A percentile compares a stretch with the other conserved stretches of the same genome.
phyloP scores from a whole-genome alignment of 805 yeast genomes.

The Lipomyces kockii region DNA sequence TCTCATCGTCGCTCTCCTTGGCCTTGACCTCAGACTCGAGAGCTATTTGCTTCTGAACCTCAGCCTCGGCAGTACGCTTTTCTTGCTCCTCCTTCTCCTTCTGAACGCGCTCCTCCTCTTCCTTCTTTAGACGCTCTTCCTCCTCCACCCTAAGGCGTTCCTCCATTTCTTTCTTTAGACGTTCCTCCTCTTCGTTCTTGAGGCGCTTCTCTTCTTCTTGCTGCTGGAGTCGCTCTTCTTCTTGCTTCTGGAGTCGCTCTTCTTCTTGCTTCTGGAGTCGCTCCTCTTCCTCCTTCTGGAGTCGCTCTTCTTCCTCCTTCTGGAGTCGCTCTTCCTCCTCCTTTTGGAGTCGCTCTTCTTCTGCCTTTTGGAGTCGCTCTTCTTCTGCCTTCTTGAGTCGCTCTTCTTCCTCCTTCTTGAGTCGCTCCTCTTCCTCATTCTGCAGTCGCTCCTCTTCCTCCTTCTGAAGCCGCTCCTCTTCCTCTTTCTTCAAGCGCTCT shows the following conservation, averaged over 20 bases:
- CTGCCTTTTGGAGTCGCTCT: constrained; percentile 9
- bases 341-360: constrained; percentile 17
- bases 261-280: too few species aligned
- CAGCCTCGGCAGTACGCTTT: constrained; percentile 9
- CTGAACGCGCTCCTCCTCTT: background rate
- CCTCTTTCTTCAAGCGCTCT: constrained; percentile 18
- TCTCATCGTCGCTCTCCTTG: constrained; percentile 22
- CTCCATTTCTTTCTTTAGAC: constrained; percentile 12
- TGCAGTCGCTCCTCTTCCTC: constrained; percentile 18
- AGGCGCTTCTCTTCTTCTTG: constrained; percentile 31
- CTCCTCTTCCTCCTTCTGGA: constrained; percentile 21
- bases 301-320: constrained; percentile 18
- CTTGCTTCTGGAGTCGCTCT: too few species aligned
- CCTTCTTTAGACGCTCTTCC: constrained; percentile 19
- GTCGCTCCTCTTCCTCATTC: constrained; percentile 16
- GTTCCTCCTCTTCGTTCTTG: constrained; percentile 27
- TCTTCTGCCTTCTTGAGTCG: constrained; percentile 2
- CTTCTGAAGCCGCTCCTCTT: constrained; percentile 21
- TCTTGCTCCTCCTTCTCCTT: constrained; percentile 8
- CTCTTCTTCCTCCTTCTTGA: constrained; percentile 24
- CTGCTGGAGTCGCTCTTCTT: constrained; percentile 15
- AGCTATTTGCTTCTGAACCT: constrained; percentile 5
- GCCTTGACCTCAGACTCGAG: constrained; percentile 17
- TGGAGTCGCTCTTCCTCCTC: constrained; percentile 25
- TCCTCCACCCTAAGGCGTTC: constrained; percentile 6